Base-by-base conservation (phyloP, 1,139 yeast genomes). In the Taphrina confusa region DNA sequence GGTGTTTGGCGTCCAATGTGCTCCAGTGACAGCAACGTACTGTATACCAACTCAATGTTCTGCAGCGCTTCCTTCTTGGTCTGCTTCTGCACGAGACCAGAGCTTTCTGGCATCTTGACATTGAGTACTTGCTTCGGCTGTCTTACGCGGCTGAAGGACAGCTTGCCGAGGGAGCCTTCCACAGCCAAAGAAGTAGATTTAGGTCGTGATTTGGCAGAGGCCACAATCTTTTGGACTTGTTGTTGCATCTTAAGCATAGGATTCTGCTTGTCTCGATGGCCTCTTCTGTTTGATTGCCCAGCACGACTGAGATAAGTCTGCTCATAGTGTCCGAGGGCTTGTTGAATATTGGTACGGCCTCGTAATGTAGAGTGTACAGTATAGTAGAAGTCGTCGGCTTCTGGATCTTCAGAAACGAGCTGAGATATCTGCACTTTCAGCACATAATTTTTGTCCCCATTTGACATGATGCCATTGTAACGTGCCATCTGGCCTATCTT, bases 201-300 rank as follows among this genome's bases (percentile, higher is more conserved):
- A 66, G 95, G 92, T 71, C 88, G 82, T 69, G 89, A 96, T 71
- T 89, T 87, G 37, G 97, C 97, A 57, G 89, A 94, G 51, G 95
- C 87, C 22, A 92, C 97, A 6, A 97, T 97, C 70, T 87, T 87
- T 71, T 91, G 95, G 61, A 94, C 97, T 75, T 92, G 97, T 71
- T 91, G 96, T 76, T 92, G 97, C 97, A 92, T 91, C 78, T 96
- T 84, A 75, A 88, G 96, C 69, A 91, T 79, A 0, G 97, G 97
- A 67, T 91, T 86, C 72, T 89, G 96, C 52, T 70, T 70, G n/a
- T 94, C 92, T 70, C 96, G 80, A 75, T 87, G 83, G n/a, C 73
- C 70, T 54, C 96, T 94, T 65, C 96, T 94, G 63, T 87, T 77
- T 74, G 94, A 83, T 71, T 89, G 95, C 52, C 96, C 96, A 66